These are phyloP conservation scores for Penicillium sp. DNA, from an alignment of 2,329 filamentous ascomycete genomes.

Conservation along the genomic window DNA sequence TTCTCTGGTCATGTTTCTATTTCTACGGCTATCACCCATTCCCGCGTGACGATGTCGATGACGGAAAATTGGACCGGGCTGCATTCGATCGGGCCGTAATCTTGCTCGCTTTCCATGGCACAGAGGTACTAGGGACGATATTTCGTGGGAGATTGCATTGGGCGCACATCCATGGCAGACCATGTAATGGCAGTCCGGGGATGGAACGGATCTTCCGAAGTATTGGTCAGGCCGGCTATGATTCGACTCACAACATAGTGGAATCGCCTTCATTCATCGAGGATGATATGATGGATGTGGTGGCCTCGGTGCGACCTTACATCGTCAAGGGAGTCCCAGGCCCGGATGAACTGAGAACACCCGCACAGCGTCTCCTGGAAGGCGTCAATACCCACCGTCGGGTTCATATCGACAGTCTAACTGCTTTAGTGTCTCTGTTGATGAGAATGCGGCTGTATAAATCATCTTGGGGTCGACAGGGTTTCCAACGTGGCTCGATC, in stretches of 20 bases:
- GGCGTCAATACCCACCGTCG: not conserved
- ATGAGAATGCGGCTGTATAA: not conserved
- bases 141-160: no score
- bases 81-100: not conserved
- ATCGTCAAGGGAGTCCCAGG: not conserved
- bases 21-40: not conserved
- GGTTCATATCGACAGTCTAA: not conserved
- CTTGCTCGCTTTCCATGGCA: not conserved
- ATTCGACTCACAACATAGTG: not conserved
- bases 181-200: no score
- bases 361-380: constrained; percentile 1
- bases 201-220: not conserved
- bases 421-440: not conserved
- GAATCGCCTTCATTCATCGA: no score
- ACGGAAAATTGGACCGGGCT: not conserved
- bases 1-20: not conserved
- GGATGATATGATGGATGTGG: not conserved
- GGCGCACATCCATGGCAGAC: no score
- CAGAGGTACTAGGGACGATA: no score
- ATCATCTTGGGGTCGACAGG: not conserved
- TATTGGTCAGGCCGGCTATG: not conserved
- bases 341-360: not conserved
- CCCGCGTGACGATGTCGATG: not conserved
- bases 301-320: not conserved
- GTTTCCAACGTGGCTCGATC: not conserved